Base-by-base conservation (phyloP, 202 grass and related monocot genomes). In the Musa balbisiana region DNA sequence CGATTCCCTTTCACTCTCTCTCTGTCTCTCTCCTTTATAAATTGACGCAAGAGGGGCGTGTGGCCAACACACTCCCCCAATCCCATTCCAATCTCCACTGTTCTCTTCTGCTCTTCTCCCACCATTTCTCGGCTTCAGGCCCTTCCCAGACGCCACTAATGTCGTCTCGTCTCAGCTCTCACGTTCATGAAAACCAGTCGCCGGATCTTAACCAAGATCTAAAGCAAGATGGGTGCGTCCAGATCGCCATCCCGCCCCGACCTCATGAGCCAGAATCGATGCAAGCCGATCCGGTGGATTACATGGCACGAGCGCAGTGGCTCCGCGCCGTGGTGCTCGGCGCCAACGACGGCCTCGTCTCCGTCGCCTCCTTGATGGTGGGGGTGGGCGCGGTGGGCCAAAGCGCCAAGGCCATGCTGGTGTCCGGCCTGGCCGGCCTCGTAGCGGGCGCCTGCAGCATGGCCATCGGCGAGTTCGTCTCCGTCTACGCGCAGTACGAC, bases 281-380 rank as follows among this genome's bases (percentile, higher is more conserved):
- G 3, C 22, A 11, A 23, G 62, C 15, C 62, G 62, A 64, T 22
- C 1, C 62, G 0, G 21, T 64, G 21, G 23, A 71, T 49, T 71
- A 71, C 68, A 22, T 71, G 68, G 68, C 13, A 10, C 67, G 70
- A 3, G 70, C 70, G n/a, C 51, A 73, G 70, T 73, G 70, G 71
- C 71, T 73, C 9, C 71, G 71, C 3, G 71, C 71, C 52, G 71
- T 12, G 0, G 51, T 73, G 11, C 71, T 73, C n/a, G 71, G 71
- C 51, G 71, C 71, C 20, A 73, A 73, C 51, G 71, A 73, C 21
- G 64, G 22, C 64, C 64, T 27, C 11, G n/a, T 67, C 64, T 67
- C 64, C 21, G 64, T 67, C 64, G 64, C 64, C n/a, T 67, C 64
- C 15, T 20, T 67, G 19, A 23, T 25, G 64, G 9, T 23, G 1